Evolutionary conservation across 202 grass and related monocot species (phyloP), one percentile per base, ranked within the genome.

Genomic region (Carex sylvatica): DNA sequence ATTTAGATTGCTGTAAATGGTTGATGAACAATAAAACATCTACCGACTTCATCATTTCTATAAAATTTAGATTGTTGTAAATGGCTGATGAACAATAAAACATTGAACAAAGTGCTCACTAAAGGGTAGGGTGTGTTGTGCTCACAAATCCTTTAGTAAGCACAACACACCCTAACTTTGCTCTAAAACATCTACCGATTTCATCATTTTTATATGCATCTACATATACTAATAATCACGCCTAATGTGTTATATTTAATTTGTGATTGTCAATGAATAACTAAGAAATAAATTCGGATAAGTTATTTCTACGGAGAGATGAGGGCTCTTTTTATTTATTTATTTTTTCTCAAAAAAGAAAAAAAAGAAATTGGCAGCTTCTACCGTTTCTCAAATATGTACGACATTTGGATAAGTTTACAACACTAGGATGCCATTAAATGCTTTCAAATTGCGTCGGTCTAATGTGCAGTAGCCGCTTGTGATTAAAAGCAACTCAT

Each of bases 401-500:
- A 65, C 3, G 26, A 23, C 26, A 65, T 30, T 31, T 4, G n/a
- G 13, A 66, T 12, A 18, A 70, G 35, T 19, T 42, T 20, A 44
- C 42, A 20, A 10, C 38, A 42, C 18, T 47, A 71, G 68, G 22
- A 73, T 58, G 28, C 28, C 22, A 56, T 35, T 77, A 53, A 77
- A 71, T 46, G 68, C 73, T 31, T 58, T 55, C 14, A 58, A 77
- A 28, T 53, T 77, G 73, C 73, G 35, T 58, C 49, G 72, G 51
- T 77, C 52, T 33, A 18, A 77, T 77, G 73, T 58, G 6, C 11
- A 18, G 16, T 56, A 58, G 52, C 73, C 52, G 73, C 24, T 77
- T 77, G 78, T 59, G 78, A 80, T 80, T 82, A 82, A 68, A 68
- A 68, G 80, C 61, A 67, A 68, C 19, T 82, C 80, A 82, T 82